These are phyloP conservation scores for Neofusicoccum sp. DNA, from an alignment of 2,329 filamentous ascomycete genomes.

Conservation along the genomic window DNA sequence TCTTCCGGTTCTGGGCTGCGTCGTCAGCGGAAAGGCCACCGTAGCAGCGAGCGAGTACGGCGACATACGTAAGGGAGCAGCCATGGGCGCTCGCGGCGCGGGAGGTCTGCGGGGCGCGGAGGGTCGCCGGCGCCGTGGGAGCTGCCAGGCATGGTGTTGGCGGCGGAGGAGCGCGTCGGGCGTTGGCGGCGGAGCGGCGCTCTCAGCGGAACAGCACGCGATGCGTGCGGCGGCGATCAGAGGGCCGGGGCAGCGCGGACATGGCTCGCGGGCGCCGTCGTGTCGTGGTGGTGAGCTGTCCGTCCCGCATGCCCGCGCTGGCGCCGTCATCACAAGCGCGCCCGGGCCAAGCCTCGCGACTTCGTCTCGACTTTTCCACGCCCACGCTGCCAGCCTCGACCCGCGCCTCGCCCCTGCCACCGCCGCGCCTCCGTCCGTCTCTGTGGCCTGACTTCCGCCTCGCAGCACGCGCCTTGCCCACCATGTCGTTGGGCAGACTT, in stretches of 20 bases:
- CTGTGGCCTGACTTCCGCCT: neutral
- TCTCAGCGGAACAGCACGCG: neutral
- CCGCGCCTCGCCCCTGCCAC: neutral
- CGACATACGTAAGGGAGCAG: conserved; percentile 39
- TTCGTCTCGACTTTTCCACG: conserved; percentile 11
- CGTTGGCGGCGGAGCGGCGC: neutral
- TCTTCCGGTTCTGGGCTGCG: conserved; percentile 75
- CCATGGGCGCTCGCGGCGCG: conserved; percentile 41
- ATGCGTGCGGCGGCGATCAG: neutral
- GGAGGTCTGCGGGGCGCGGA: neutral
- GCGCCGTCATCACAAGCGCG: conserved; percentile 17
- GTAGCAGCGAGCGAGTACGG: neutral
- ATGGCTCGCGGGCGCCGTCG: neutral
- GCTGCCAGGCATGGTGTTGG: conserved; percentile 10
- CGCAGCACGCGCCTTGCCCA: neutral
- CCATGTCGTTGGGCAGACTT: neutral
- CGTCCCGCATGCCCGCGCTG: conserved; percentile 8
- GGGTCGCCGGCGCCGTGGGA: conserved; percentile 8
- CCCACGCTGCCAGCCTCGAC: neutral
- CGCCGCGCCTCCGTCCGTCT: neutral
- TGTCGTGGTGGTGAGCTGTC: neutral
- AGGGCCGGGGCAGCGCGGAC: neutral
- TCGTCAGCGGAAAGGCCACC: neutral
- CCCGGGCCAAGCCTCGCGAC: conserved; percentile 19
- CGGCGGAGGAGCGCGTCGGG: neutral